Percentiles rank a stretch among this genome's conserved stretches.
Conservation (phyloP, 345 rosid genomes). For the Salix arbutifolia region DNA sequence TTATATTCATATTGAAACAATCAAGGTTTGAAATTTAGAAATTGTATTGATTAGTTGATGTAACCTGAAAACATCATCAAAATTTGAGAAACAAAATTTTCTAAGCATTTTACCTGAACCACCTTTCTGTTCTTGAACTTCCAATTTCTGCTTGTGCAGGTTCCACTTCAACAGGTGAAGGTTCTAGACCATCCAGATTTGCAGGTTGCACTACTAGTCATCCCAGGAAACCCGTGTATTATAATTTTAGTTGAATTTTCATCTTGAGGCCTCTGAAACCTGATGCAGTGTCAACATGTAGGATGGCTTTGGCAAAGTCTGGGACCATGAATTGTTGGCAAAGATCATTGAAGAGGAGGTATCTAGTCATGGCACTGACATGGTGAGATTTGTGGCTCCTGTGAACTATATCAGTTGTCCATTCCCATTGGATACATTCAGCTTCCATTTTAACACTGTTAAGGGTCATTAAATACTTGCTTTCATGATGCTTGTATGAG, state of each 20-base stretch:
- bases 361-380: constrained; percentile 37
- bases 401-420: background rate
- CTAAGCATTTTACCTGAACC: background rate
- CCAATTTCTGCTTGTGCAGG: constrained; percentile 27
- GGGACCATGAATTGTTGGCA: constrained; percentile 61
- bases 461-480: background rate
- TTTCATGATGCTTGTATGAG: background rate
- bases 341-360: constrained; percentile 61
- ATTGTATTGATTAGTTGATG: background rate
- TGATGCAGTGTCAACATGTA: constrained; percentile 23
- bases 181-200: constrained; percentile 60
- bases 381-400: constrained; percentile 37
- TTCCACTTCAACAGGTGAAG: constrained; percentile 58
- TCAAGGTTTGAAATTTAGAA: background rate
- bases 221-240: background rate
- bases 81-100: background rate
- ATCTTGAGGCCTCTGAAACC: constrained; percentile 1
- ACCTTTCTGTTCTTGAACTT: background rate
- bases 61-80: background rate
- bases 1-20: background rate
- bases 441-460: too few species aligned
- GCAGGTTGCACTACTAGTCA: constrained; percentile 41
- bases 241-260: constrained; percentile 2
- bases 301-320: constrained; percentile 82
- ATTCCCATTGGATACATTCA: background rate